Conservation (phyloP, 495 filamentous ascomycete genomes). For the Neurospora tetraspora region DNA sequence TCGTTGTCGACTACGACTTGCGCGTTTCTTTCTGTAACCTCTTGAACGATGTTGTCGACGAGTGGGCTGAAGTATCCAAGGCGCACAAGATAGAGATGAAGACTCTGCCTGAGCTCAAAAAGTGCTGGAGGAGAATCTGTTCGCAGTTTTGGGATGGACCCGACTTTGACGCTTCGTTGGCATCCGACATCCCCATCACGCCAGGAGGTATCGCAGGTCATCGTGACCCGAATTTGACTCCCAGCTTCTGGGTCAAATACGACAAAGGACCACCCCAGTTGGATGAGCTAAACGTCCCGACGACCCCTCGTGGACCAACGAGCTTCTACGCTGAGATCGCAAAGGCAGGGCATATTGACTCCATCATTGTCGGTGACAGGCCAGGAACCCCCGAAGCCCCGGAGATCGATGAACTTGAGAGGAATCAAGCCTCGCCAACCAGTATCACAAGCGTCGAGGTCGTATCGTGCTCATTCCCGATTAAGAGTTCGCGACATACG, state of each 20-base stretch:
- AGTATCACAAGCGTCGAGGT: slow-evolving; percentile 50
- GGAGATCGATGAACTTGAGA: slow-evolving; percentile 11
- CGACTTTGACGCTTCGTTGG: slow-evolving; percentile 45
- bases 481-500: slow-evolving; percentile 43
- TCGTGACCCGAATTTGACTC: slow-evolving; percentile 42
- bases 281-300: slow-evolving; percentile 24
- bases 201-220: slow-evolving; percentile 61
- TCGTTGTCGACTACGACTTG: slow-evolving; percentile 70
- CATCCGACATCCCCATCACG: slow-evolving; percentile 56
- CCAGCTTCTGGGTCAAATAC: slow-evolving; percentile 33
- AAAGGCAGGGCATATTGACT: slow-evolving; percentile 37
- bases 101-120: slow-evolving; percentile 87
- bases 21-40: slow-evolving; percentile 71
- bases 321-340: slow-evolving; percentile 41
- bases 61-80: slow-evolving; percentile 30
- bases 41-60: slow-evolving; percentile 65
- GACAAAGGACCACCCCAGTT: slow-evolving; percentile 31
- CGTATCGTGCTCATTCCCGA: slow-evolving; percentile 76
- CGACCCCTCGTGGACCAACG: slow-evolving; percentile 16
- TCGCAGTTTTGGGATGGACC: slow-evolving; percentile 76
- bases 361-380: slow-evolving; percentile 29
- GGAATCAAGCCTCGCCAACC: slow-evolving; percentile 36
- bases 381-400: slow-evolving; percentile 31
- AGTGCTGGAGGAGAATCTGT: slow-evolving; percentile 92
- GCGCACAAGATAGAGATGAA: slow-evolving; percentile 71